Conservation (phyloP, 306 rosid genomes). For the Vachellia pachyceras region DNA sequence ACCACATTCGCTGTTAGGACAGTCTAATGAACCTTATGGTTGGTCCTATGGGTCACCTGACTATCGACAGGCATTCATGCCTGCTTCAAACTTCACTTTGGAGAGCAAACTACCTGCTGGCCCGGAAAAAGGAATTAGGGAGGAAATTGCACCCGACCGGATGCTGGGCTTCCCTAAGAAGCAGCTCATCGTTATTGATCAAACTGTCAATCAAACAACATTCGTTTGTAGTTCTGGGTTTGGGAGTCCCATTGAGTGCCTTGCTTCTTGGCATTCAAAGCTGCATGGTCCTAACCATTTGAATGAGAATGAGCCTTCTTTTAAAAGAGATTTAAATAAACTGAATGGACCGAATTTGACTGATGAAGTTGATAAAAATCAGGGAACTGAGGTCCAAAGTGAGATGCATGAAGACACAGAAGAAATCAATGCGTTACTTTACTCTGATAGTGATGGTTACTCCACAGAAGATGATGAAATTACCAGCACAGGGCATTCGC, state of each 20-base stretch:
- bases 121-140: constrained; percentile 35
- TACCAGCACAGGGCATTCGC: constrained; percentile 96
- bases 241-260: constrained; percentile 58
- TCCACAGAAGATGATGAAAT: constrained; percentile 85
- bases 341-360: constrained; percentile 51
- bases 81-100: constrained; percentile 44
- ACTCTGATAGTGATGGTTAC: constrained; percentile 73
- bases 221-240: constrained; percentile 63
- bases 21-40: constrained; percentile 64
- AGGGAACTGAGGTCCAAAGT: constrained; percentile 57
- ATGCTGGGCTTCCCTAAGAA: constrained; percentile 52
- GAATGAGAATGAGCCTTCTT: constrained; percentile 41
- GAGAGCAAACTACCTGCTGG: constrained; percentile 41
- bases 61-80: constrained; percentile 57
- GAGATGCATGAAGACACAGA: constrained; percentile 97
- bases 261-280: constrained; percentile 59
- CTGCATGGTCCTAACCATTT: constrained; percentile 38
- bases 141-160: constrained; percentile 38
- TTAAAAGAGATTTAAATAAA: constrained; percentile 44
- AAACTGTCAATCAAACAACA: constrained; percentile 69
- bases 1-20: constrained; percentile 56
- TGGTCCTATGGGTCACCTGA: constrained; percentile 77
- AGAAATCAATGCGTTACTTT: constrained; percentile 90
- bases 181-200: constrained; percentile 78
- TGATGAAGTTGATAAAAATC: constrained; percentile 52